Evolutionary conservation across 495 filamentous ascomycete genomes (phyloP), one percentile per base, ranked within the genome.

Genomic region (Lasiosphaeriaceae sp.): DNA sequence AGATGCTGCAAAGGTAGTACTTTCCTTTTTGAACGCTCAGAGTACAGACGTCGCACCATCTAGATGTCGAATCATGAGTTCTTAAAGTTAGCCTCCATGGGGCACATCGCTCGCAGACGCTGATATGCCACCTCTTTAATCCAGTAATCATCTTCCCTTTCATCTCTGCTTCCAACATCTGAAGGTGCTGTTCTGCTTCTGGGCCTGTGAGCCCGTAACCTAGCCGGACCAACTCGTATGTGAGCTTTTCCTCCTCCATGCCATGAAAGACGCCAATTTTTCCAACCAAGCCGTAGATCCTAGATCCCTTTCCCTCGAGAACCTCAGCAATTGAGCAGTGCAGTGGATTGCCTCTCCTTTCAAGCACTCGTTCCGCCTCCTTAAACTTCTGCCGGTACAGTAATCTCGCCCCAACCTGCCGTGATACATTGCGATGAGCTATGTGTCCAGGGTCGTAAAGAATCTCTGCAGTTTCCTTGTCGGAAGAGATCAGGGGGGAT

Each of bases 401-500:
- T 41, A 7, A 16, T 41, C 37, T 6, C 6, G 37, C 37, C 5
- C 14, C 37, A 6, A 7, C 37, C 37, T 41, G 5, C 6, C 6
- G 37, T 16, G 6, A 16, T 12, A 41, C n/a, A 41, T 41, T 41
- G 6, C 14, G 5, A 16, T 41, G 14, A 12, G 37, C 37, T 3
- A 16, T 7, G 14, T 41, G 37, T 6, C 14, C 37, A 17, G 37
- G 37, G 37, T 61, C 26, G 2, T 45, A n/a, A 23, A 52, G 50
- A 3, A 50, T 46, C 0, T 8, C n/a, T 0, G 16, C 26, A 19
- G 17, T 54, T 19, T 37, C 37, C 11, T 46, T 14, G 9, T 52
- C 50, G 1, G 50, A 35, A 29, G 9, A 53, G 26, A 59, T 20
- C 19, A 68, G n/a, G 34, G 3, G 68, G 58, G 47, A 71, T 64